These are phyloP conservation scores for Diplotaxis tenuifolia DNA, from an alignment of 345 rosid species.

Conservation along the genomic window DNA sequence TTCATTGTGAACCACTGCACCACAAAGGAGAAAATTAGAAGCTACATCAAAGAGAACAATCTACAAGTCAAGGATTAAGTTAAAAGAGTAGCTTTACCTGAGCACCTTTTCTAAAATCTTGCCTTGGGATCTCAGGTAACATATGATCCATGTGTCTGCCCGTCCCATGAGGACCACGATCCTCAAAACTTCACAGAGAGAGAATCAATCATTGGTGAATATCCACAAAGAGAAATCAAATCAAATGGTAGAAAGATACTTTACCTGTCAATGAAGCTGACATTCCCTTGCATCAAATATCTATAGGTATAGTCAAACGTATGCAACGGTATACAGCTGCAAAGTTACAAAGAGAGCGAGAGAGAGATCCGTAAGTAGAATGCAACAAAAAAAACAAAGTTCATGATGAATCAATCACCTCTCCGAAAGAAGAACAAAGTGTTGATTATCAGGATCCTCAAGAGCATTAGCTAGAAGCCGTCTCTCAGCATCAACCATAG, in stretches of 20 bases:
- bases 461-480: constrained; percentile 87
- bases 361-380: constrained; percentile 9
- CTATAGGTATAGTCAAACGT: constrained; percentile 79
- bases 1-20: constrained; percentile 98
- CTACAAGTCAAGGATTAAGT: background rate
- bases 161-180: constrained; percentile 96
- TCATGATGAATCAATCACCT: constrained; percentile 46
- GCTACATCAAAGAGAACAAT: constrained; percentile 7
- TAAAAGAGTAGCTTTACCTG: constrained; percentile 54
- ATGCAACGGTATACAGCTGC: constrained; percentile 93
- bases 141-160: constrained; percentile 96
- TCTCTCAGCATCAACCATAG: constrained; percentile 98
- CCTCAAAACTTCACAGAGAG: constrained; percentile 63
- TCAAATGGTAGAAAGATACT: background rate
- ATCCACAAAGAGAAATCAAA: no score
- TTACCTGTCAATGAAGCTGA: constrained; percentile 92
- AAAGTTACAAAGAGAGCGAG: constrained; percentile 21
- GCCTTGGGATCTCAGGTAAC: constrained; percentile 86
- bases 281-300: constrained; percentile 78
- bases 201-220: background rate
- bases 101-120: constrained; percentile 97
- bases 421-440: constrained; percentile 94
- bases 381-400: background rate
- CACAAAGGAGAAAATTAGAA: background rate
- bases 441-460: constrained; percentile 85